Conservation (phyloP, 768 basidiomycete genomes). For the Infundibulicybe gibba region DNA sequence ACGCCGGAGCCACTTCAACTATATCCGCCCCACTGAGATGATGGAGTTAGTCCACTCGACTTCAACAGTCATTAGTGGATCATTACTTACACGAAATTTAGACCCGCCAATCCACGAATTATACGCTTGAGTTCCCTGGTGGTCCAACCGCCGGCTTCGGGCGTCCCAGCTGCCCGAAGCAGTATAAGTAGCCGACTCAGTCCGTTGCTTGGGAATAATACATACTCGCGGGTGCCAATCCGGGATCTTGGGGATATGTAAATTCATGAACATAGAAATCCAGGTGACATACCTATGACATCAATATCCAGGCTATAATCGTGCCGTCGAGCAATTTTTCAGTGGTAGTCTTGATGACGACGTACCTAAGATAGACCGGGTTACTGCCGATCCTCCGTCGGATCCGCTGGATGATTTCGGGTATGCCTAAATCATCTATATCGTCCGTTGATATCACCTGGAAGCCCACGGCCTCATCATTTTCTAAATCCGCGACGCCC, state of each 20-base stretch:
- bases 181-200: neutral
- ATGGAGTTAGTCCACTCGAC: neutral
- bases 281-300: conserved; percentile 52
- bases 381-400: conserved; percentile 65
- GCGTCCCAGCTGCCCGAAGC: conserved; percentile 62
- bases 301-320: conserved; percentile 70
- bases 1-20: conserved; percentile 72
- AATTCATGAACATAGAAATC: neutral
- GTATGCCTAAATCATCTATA: conserved; percentile 75
- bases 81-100: conserved; percentile 70
- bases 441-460: conserved; percentile 78
- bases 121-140: conserved; percentile 79
- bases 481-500: conserved; percentile 59
- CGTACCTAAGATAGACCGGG: conserved; percentile 75
- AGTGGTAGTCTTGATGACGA: conserved; percentile 8
- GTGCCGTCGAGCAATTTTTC: neutral
- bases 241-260: conserved; percentile 47
- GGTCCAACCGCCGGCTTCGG: conserved; percentile 84
- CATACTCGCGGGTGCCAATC: conserved; percentile 75
- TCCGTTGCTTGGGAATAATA: conserved; percentile 5
- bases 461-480: conserved; percentile 75
- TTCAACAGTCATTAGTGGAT: neutral
- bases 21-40: conserved; percentile 63
- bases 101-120: conserved; percentile 70
- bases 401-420: conserved; percentile 68